Conservation (phyloP, 2,329 filamentous ascomycete species). For the Sporothrix inflata region DNA sequence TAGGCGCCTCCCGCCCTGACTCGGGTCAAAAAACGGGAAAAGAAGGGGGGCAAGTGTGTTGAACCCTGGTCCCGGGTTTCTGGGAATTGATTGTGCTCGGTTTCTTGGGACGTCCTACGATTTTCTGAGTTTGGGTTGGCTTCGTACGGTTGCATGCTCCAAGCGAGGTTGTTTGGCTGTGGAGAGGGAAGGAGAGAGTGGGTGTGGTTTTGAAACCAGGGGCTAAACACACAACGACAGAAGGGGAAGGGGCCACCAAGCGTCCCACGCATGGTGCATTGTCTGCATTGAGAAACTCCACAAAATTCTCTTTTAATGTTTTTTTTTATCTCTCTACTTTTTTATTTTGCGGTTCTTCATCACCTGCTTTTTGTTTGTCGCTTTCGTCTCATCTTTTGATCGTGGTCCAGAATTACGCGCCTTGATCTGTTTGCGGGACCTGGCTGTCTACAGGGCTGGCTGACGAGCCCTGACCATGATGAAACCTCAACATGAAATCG, state of each 20-base stretch:
- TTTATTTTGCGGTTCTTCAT: not conserved
- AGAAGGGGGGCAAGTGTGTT: not conserved
- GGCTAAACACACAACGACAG: conserved; percentile 4
- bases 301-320: not conserved
- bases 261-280: not conserved
- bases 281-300: not conserved
- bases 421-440: not conserved
- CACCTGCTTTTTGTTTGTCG: not conserved
- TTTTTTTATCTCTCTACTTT: not conserved
- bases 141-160: conserved; percentile 13
- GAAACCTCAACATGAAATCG: conserved; percentile 21
- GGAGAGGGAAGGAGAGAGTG: conserved; percentile 3
- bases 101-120: not conserved
- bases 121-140: not conserved
- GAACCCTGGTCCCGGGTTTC: conserved; percentile 14
- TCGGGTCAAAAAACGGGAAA: not conserved
- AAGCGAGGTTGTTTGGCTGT: conserved; percentile 15
- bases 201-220: conserved; percentile 18
- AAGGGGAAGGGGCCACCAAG: conserved; percentile 9
- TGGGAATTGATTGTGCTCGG: not conserved
- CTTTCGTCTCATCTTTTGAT: conserved; percentile 22
- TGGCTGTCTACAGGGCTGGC: not conserved
- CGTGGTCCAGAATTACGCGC: not conserved
- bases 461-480: not conserved
- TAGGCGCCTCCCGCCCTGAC: not conserved